Percentiles rank a stretch among this genome's conserved stretches.
Evolutionary conservation across 805 yeast genomes (phyloP).

Genomic region (Yamadazyma akitaensis): DNA sequence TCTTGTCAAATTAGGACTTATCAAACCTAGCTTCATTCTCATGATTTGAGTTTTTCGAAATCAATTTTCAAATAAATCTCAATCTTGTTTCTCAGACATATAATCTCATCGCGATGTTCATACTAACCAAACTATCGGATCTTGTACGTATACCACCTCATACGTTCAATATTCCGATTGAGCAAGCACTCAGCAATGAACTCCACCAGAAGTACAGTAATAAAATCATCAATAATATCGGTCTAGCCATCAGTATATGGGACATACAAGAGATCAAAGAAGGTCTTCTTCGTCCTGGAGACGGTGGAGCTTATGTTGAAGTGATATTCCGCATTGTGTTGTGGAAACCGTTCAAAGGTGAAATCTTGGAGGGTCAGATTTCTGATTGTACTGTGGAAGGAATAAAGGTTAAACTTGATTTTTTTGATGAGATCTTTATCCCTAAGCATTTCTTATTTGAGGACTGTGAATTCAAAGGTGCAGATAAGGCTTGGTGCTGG

Average conservation of each 20-base stretch:
- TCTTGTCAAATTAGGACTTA: not conserved
- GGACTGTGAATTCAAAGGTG: slow-evolving; percentile 58
- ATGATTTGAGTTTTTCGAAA: too few relatives aligned
- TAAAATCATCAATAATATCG: slow-evolving; percentile 77
- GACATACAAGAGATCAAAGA: slow-evolving; percentile 81
- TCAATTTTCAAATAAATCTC: not conserved
- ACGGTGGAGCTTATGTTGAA: slow-evolving; percentile 81
- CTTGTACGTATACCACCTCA: slow-evolving; percentile 87
- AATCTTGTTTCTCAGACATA: not conserved
- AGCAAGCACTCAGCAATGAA: slow-evolving; percentile 72
- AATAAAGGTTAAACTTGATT: slow-evolving; percentile 76
- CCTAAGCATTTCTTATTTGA: slow-evolving; percentile 84
- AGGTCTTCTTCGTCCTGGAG: slow-evolving; percentile 90
- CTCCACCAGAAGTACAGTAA: slow-evolving; percentile 83
- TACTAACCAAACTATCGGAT: slow-evolving; percentile 76
- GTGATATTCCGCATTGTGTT: slow-evolving; percentile 72
- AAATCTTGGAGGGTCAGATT: slow-evolving; percentile 89
- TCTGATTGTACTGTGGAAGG: slow-evolving; percentile 87
- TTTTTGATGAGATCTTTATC: slow-evolving; percentile 88
- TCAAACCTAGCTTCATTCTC: not conserved
- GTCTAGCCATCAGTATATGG: slow-evolving; percentile 81
- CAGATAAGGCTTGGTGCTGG: slow-evolving; percentile 97
- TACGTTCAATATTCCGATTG: slow-evolving; percentile 68
- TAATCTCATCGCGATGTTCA: slow-evolving; percentile 58
- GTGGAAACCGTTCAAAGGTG: slow-evolving; percentile 94